Evolutionary conservation across 495 filamentous ascomycete species (phyloP), one percentile per base, ranked within the genome.

Genomic region (Filosporella fistucella): DNA sequence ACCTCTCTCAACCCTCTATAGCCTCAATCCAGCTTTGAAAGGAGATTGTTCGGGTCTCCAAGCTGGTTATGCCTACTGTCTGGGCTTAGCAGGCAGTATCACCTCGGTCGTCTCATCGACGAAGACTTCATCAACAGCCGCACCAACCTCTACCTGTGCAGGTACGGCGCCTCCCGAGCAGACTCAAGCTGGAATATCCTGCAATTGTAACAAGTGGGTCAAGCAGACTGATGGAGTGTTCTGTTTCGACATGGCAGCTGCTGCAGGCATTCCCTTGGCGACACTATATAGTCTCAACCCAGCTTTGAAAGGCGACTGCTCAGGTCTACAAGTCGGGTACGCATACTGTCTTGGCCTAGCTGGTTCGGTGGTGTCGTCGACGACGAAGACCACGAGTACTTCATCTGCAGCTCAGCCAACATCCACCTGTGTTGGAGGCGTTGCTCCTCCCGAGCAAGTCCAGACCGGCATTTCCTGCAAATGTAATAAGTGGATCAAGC

Each of bases 401-500:
- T n/a, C n/a, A n/a, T n/a, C n/a, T n/a, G n/a, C n/a, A n/a, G n/a
- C n/a, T n/a, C n/a, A n/a, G n/a, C n/a, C n/a, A n/a, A n/a, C n/a
- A n/a, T n/a, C n/a, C n/a, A n/a, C n/a, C n/a, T n/a, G n/a, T n/a
- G n/a, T n/a, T n/a, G n/a, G n/a, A n/a, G n/a, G n/a, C n/a, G n/a
- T n/a, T n/a, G n/a, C n/a, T n/a, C n/a, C n/a, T n/a, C n/a, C n/a
- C n/a, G n/a, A n/a, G n/a, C n/a, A n/a, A n/a, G n/a, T n/a, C n/a
- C 63, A 68, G 58, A 56, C 64, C 1, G 65, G 64, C 13, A 70
- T 70, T 50, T 52, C 62, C 25, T 29, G 17, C 32, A 66, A 65
- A 51, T 80, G 75, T 61, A 61, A 68, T 42, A 52, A 60, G 22
- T 75, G 66, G 52, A 59, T 68, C 55, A 56, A 66, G 23, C 67